Percentiles rank a stretch among this genome's conserved stretches.
Evolutionary conservation across 441 rosid genomes (phyloP).

Genomic region (Euphorbia neoarborescens): DNA sequence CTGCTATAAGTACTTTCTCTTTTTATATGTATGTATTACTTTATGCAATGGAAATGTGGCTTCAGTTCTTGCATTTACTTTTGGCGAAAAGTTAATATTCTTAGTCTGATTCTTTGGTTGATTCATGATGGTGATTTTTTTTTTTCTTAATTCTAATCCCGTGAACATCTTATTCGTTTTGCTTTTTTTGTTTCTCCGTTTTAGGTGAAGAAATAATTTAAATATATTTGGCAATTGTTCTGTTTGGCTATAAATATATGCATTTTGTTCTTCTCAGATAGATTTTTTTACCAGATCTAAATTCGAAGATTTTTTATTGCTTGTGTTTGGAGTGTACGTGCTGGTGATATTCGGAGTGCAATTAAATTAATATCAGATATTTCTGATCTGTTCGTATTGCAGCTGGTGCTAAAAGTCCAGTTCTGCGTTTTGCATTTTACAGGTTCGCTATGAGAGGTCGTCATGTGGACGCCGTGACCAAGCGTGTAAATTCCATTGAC

Average conservation of each 20-base stretch:
- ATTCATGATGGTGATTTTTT: slow-evolving; percentile 15
- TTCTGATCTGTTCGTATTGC: slow-evolving; percentile 15
- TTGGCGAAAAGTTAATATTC: neutral
- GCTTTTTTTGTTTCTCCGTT: neutral
- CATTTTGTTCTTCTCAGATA: neutral
- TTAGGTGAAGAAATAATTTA: neutral
- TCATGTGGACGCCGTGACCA: slow-evolving; percentile 40
- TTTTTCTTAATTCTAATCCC: slow-evolving; percentile 7
- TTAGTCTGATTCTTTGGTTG: neutral
- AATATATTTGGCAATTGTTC: neutral
- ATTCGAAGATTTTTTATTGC: neutral
- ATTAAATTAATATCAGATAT: neutral
- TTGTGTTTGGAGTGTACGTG: neutral
- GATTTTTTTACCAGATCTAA: slow-evolving; percentile 7
- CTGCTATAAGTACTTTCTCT: neutral
- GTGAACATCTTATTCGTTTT: neutral
- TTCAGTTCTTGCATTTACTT: neutral
- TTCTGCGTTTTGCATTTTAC: slow-evolving; percentile 19
- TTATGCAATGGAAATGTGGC: neutral
- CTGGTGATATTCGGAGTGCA: neutral
- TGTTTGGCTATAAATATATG: neutral
- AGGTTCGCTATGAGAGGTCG: slow-evolving; percentile 67
- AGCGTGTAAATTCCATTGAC: slow-evolving; percentile 54
- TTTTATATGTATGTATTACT: neutral
- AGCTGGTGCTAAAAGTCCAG: slow-evolving; percentile 22